These are phyloP conservation scores for Mercurialis annua DNA, from an alignment of 345 rosid species.

Conservation along the genomic window DNA sequence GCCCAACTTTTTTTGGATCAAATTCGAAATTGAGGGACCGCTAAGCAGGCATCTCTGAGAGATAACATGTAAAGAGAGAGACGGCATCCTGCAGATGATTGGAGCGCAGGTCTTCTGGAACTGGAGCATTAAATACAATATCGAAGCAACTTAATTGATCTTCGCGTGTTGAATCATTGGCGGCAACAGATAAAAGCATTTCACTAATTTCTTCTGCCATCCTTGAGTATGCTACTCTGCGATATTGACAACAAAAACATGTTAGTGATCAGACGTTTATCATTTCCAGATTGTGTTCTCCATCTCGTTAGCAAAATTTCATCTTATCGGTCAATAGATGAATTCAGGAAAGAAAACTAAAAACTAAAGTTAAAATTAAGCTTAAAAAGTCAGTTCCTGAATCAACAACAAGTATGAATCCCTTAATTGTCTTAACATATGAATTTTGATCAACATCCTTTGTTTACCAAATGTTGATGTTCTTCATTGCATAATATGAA, in stretches of 20 bases:
- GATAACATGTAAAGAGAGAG: constrained; percentile 65
- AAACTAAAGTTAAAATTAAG: no score
- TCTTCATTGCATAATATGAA: no score
- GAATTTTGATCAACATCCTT: no score
- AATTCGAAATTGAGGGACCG: not conserved
- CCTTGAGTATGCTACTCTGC: constrained; percentile 77
- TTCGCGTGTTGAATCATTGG: constrained; percentile 48
- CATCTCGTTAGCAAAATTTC: no score
- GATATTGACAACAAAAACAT: not conserved
- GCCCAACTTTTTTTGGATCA: not conserved
- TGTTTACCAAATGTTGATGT: no score
- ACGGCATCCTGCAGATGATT: constrained; percentile 89
- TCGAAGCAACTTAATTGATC: constrained; percentile 65
- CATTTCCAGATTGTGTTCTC: not conserved
- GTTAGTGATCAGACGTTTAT: not conserved
- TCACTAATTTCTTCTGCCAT: constrained; percentile 79
- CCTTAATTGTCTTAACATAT: no score
- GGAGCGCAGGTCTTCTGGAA: constrained; percentile 68
- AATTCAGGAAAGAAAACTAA: no score
- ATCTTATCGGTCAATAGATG: no score
- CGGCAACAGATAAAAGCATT: constrained; percentile 47
- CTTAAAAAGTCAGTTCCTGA: no score
- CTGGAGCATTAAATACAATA: constrained; percentile 61
- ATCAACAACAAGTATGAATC: no score
- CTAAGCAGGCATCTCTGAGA: constrained; percentile 53